phyloP scores from a whole-genome alignment of 768 basidiomycete genomes.

The Rhizopogon sp. region DNA sequence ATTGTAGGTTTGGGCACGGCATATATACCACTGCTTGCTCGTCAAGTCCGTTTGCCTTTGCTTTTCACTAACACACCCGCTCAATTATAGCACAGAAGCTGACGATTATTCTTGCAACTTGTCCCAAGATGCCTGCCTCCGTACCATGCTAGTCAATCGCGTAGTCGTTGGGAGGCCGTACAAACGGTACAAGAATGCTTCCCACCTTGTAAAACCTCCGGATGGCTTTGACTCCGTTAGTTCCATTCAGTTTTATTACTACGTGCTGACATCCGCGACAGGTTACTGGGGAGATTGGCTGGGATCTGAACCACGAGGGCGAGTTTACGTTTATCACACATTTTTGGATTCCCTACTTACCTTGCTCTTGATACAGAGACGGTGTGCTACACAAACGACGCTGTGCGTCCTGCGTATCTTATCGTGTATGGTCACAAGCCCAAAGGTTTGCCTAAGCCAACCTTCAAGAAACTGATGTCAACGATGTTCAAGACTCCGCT shows the following conservation, averaged over 20 bases:
- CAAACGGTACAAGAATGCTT: conserved; percentile 44
- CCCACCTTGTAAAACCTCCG: conserved; percentile 45
- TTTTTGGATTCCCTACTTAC: background rate
- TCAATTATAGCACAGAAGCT: conserved; percentile 40
- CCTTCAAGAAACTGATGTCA: conserved; percentile 22
- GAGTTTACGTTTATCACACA: conserved; percentile 2
- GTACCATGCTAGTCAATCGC: conserved; percentile 52
- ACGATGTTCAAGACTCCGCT: conserved; percentile 28
- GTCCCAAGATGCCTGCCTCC: conserved; percentile 35
- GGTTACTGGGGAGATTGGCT: conserved; percentile 61
- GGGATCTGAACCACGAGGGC: conserved; percentile 57
- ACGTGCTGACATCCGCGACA: conserved; percentile 17
- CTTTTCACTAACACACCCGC: background rate
- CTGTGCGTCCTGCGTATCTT: conserved; percentile 61
- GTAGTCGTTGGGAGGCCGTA: conserved; percentile 61
- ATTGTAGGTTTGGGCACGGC: conserved; percentile 56
- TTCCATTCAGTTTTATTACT: background rate
- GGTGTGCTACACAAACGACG: conserved; percentile 62
- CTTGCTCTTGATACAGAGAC: conserved; percentile 35
- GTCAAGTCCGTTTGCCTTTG: conserved; percentile 42
- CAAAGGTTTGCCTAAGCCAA: conserved; percentile 7
- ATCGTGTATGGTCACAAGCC: conserved; percentile 48
- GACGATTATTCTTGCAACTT: conserved; percentile 55
- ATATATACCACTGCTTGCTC: conserved; percentile 66
- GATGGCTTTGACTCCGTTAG: conserved; percentile 56